phyloP scores from a whole-genome alignment of 164 flowering plant genomes.

The Echeveria elegans region DNA sequence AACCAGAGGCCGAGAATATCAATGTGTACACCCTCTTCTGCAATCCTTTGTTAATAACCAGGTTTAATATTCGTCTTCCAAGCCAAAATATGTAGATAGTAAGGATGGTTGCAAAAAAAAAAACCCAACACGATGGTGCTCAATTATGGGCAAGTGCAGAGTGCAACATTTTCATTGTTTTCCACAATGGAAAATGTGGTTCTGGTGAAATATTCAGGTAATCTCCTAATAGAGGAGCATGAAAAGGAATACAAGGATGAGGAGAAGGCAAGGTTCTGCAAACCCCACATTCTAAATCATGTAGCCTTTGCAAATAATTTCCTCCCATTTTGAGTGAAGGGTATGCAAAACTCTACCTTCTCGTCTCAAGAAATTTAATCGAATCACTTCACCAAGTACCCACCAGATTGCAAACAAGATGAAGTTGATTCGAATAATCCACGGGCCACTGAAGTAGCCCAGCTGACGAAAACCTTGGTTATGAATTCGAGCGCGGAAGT shows the following conservation, averaged over 20 bases:
- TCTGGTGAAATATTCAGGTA: constrained; percentile 61
- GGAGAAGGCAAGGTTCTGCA: constrained; percentile 93
- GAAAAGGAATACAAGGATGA: constrained; percentile 74
- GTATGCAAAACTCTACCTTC: constrained; percentile 37
- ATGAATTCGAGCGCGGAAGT: constrained; percentile 58
- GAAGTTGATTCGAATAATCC: constrained; percentile 67
- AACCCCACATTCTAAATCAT: constrained; percentile 85
- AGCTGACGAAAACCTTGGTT: constrained; percentile 41
- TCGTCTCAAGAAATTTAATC: constrained; percentile 54
- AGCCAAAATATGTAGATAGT: constrained; percentile 61
- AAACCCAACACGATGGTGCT: constrained; percentile 68
- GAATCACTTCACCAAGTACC: constrained; percentile 70
- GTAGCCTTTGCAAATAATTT: constrained; percentile 72
- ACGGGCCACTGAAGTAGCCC: constrained; percentile 78
- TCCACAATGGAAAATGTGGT: constrained; percentile 14
- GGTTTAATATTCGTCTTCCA: constrained; percentile 54
- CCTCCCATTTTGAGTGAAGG: constrained; percentile 61
- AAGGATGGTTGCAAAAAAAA: constrained; percentile 45
- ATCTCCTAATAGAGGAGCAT: constrained; percentile 55
- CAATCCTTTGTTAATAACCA: constrained; percentile 81
- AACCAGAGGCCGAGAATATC: constrained; percentile 54
- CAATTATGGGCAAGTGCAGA: constrained; percentile 84
- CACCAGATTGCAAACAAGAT: constrained; percentile 70
- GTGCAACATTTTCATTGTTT: constrained; percentile 22
- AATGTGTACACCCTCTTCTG: constrained; percentile 68